These are phyloP conservation scores for Aegle marmelos DNA, from an alignment of 345 rosid species.

Conservation along the genomic window DNA sequence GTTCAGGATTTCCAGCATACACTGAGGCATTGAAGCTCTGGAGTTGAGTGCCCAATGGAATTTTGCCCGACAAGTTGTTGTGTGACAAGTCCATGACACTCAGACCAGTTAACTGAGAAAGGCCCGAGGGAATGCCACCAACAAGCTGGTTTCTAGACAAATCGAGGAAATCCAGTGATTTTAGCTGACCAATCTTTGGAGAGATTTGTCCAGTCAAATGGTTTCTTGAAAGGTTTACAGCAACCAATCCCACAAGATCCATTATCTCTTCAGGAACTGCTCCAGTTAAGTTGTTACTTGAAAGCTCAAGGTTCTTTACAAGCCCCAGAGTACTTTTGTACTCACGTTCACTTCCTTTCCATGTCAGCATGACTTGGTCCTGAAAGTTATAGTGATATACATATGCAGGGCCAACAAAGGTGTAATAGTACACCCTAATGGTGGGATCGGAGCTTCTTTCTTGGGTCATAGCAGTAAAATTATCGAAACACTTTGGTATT, in stretches of 20 bases:
- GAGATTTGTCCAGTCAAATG: constrained; percentile 16
- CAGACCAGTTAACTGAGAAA: background rate
- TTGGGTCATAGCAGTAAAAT: background rate
- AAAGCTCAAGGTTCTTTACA: background rate
- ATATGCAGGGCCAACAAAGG: too few relatives aligned
- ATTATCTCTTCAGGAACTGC: constrained; percentile 30
- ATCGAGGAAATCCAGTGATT: constrained; percentile 24
- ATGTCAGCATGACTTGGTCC: background rate
- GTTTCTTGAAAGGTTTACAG: constrained; percentile 16
- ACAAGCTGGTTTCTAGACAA: constrained; percentile 29
- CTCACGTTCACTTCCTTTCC: constrained; percentile 6
- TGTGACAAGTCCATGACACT: constrained; percentile 17
- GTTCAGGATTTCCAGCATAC: background rate
- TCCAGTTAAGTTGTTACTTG: constrained; percentile 26
- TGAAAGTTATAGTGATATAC: too few relatives aligned
- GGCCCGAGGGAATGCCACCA: constrained; percentile 27
- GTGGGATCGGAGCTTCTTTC: background rate
- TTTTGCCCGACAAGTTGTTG: constrained; percentile 19
- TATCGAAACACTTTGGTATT: background rate
- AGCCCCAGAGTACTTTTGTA: background rate
- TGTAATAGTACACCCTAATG: background rate
- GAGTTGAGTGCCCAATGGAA: constrained; percentile 15
- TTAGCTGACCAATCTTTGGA: constrained; percentile 16
- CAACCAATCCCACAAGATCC: constrained; percentile 8
- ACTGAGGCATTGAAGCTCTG: background rate